These are phyloP conservation scores for Lachnellula willkommii DNA, from an alignment of 2,329 filamentous ascomycete genomes.

Conservation along the genomic window DNA sequence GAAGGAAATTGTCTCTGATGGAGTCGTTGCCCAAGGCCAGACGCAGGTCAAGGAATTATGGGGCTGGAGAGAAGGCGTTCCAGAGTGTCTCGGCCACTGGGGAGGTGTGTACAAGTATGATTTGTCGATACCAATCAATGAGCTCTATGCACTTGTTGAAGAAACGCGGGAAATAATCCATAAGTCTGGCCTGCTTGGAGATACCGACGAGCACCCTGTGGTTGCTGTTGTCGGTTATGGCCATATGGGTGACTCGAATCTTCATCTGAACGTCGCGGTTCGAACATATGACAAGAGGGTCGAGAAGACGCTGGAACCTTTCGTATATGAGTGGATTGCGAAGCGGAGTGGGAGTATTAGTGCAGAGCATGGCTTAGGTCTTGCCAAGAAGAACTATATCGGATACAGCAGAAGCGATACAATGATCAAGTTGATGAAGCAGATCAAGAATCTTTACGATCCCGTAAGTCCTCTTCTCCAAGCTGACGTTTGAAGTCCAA, in stretches of 20 bases:
- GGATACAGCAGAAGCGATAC: constrained; percentile 85
- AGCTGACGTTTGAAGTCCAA: not conserved
- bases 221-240: constrained; percentile 92
- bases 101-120: constrained; percentile 99
- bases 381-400: constrained; percentile 95
- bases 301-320: constrained; percentile 84
- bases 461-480: constrained; percentile 57
- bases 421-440: constrained; percentile 87
- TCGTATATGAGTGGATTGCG: constrained; percentile 95
- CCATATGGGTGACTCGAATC: constrained; percentile 95
- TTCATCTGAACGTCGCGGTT: constrained; percentile 87
- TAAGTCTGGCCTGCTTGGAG: constrained; percentile 70
- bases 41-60: constrained; percentile 82
- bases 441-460: constrained; percentile 90
- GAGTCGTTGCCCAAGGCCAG: constrained; percentile 87
- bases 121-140: constrained; percentile 81
- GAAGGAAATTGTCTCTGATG: constrained; percentile 79
- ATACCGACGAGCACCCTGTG: constrained; percentile 70
- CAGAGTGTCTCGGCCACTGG: constrained; percentile 81
- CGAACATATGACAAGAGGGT: constrained; percentile 80
- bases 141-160: constrained; percentile 85
- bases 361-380: constrained; percentile 87
- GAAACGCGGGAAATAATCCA: constrained; percentile 71
- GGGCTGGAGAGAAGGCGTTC: constrained; percentile 89
- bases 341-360: constrained; percentile 88